These are phyloP conservation scores for Trametes pubescens DNA, from an alignment of 1,284 basidiomycete species.

Conservation along the genomic window DNA sequence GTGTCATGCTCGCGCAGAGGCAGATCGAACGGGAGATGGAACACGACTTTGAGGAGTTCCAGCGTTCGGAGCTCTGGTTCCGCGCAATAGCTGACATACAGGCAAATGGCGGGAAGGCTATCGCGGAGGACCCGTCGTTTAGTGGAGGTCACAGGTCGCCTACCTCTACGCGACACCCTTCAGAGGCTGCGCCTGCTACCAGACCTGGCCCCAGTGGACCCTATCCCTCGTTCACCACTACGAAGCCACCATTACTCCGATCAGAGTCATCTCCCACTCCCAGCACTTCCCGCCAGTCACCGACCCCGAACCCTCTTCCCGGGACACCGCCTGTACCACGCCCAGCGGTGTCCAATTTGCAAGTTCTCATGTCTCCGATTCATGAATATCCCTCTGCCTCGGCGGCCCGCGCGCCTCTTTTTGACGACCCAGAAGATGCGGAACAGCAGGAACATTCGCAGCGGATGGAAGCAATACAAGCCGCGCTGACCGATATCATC, in stretches of 20 bases:
- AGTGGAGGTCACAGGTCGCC: conserved; percentile 24
- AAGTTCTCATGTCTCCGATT: conserved; percentile 79
- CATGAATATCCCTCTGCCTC: conserved; percentile 52
- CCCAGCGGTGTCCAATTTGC: conserved; percentile 65
- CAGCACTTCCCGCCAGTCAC: conserved; percentile 38
- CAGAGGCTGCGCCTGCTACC: conserved; percentile 17
- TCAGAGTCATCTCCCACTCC: conserved; percentile 51
- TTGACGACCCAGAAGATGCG: conserved; percentile 75
- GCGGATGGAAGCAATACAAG: conserved; percentile 93
- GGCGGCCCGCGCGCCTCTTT: conserved; percentile 76
- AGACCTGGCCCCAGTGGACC: conserved; percentile 15
- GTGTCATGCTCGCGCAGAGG: conserved; percentile 85
- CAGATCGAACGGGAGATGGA: conserved; percentile 91
- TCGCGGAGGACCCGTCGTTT: conserved; percentile 20
- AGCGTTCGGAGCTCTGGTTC: conserved; percentile 89
- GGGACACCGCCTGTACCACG: conserved; percentile 38
- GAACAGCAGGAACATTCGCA: conserved; percentile 59
- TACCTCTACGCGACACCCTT: conserved; percentile 22
- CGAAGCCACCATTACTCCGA: conserved; percentile 35
- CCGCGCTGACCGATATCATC: conserved; percentile 94
- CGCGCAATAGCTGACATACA: conserved; percentile 84
- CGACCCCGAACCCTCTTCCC: conserved; percentile 16
- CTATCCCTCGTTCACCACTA: conserved; percentile 20
- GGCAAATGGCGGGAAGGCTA: conserved; percentile 31
- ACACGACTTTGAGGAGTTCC: conserved; percentile 90